Evolutionary conservation across 345 rosid species (phyloP).

Genomic region (Murraya koenigii): DNA sequence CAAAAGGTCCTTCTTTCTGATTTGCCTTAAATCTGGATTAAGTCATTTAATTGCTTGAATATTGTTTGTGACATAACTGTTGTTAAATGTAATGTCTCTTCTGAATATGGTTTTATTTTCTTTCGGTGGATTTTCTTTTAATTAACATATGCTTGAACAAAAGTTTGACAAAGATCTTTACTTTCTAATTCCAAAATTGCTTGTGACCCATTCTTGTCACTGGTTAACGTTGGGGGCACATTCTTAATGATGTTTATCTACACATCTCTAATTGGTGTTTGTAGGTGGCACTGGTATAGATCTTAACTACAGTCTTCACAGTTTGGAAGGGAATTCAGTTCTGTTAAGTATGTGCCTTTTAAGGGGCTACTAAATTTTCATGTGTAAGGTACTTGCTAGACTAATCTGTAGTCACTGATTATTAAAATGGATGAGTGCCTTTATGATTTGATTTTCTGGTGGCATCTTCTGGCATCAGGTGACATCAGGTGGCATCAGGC

Average conservation of each 20-base stretch:
- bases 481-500: neutral
- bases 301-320: neutral
- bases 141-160: too few species aligned
- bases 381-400: neutral
- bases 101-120: too few species aligned
- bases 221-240: neutral
- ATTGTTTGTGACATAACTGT: too few species aligned
- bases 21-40: too few species aligned
- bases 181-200: neutral
- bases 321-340: neutral
- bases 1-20: too few species aligned
- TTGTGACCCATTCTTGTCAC: neutral
- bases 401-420: too few species aligned
- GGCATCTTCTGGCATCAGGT: neutral
- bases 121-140: too few species aligned
- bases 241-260: neutral
- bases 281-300: neutral
- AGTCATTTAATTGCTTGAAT: too few species aligned
- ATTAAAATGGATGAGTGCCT: too few species aligned
- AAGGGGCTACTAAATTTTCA: too few species aligned
- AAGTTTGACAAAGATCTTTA: neutral
- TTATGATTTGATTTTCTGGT: neutral
- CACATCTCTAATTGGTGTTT: neutral
- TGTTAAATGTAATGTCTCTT: too few species aligned
- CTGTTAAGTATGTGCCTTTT: neutral